Conservation (phyloP, 805 yeast species). For the Yamadazyma tumulicola region DNA sequence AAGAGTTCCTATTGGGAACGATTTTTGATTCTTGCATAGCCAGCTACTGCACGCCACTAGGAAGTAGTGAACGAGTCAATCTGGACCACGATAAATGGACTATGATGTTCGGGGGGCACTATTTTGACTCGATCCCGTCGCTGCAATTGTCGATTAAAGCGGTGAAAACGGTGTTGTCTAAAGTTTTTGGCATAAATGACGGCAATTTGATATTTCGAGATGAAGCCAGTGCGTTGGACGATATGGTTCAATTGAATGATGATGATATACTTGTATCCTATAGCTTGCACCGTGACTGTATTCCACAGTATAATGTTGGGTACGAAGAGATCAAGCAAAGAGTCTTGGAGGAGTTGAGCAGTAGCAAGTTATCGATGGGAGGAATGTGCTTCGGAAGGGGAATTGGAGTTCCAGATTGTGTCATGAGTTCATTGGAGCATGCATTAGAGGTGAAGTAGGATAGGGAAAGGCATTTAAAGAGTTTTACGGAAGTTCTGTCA, state of each 20-base stretch:
- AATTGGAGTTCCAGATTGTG: slow-evolving; percentile 88
- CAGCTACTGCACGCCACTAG: slow-evolving; percentile 29
- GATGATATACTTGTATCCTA: slow-evolving; percentile 31
- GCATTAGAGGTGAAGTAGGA: slow-evolving; percentile 32
- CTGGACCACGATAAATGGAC: slow-evolving; percentile 65
- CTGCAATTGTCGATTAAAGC: slow-evolving; percentile 21
- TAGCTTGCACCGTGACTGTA: slow-evolving; percentile 45
- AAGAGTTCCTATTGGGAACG: slow-evolving; percentile 70
- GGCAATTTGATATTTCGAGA: slow-evolving; percentile 21
- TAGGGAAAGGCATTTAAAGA: no score
- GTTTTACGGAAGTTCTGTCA: no score
- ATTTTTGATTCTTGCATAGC: slow-evolving; percentile 89
- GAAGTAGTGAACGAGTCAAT: slow-evolving; percentile 1
- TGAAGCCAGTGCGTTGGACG: slow-evolving; percentile 16
- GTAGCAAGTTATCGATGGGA: slow-evolving; percentile 53
- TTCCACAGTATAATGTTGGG: slow-evolving; percentile 80
- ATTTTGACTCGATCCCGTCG: slow-evolving; percentile 30
- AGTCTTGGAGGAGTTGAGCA: slow-evolving; percentile 24
- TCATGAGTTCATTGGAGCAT: slow-evolving; percentile 56
- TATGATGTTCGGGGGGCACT: slow-evolving; percentile 87
- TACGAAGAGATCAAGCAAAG: slow-evolving; percentile 45
- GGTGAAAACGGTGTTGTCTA: slow-evolving; percentile 20
- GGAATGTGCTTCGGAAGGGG: slow-evolving; percentile 80
- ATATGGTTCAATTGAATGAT: slow-evolving; percentile 14
- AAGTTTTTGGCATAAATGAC: slow-evolving; percentile 19